Percentiles rank a stretch among this genome's conserved stretches.
These are phyloP conservation scores for Suillus occidentalis DNA, from an alignment of 768 basidiomycete species.

Conservation along the genomic window DNA sequence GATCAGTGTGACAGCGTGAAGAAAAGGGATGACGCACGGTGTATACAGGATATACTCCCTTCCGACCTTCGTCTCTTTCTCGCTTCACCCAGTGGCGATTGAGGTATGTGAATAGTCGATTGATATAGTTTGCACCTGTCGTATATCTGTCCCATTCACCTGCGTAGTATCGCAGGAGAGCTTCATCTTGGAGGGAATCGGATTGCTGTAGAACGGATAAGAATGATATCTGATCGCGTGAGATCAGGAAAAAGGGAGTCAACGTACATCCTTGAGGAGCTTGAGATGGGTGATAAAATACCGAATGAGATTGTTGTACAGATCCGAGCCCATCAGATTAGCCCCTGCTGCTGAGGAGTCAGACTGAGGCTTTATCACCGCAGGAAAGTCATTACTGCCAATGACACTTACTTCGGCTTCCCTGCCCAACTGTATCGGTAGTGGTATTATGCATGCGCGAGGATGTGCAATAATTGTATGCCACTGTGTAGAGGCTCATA, in stretches of 20 bases:
- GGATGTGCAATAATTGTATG: constrained; percentile 97
- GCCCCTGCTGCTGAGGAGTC: constrained; percentile 65
- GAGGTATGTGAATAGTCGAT: constrained; percentile 95
- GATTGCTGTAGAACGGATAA: constrained; percentile 53
- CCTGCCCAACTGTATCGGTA: constrained; percentile 32
- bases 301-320: constrained; percentile 91
- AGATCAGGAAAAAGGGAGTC: constrained; percentile 22
- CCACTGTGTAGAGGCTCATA: constrained; percentile 86
- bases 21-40: constrained; percentile 58
- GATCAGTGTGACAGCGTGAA: neutral
- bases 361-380: constrained; percentile 17
- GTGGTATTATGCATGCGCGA: constrained; percentile 68
- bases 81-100: constrained; percentile 99
- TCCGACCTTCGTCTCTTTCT: constrained; percentile 95
- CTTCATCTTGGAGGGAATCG: constrained; percentile 82
- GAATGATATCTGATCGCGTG: constrained; percentile 1
- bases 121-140: constrained; percentile 95
- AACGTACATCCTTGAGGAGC: constrained; percentile 57
- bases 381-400: constrained; percentile 10
- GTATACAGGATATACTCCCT: constrained; percentile 93
- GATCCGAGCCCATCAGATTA: constrained; percentile 94
- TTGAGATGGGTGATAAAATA: constrained; percentile 88
- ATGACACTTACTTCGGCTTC: constrained; percentile 56
- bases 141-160: constrained; percentile 96
- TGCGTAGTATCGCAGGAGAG: constrained; percentile 87